Evolutionary conservation across 768 basidiomycete genomes (phyloP).

Genomic region (Cantharellus anzutake): DNA sequence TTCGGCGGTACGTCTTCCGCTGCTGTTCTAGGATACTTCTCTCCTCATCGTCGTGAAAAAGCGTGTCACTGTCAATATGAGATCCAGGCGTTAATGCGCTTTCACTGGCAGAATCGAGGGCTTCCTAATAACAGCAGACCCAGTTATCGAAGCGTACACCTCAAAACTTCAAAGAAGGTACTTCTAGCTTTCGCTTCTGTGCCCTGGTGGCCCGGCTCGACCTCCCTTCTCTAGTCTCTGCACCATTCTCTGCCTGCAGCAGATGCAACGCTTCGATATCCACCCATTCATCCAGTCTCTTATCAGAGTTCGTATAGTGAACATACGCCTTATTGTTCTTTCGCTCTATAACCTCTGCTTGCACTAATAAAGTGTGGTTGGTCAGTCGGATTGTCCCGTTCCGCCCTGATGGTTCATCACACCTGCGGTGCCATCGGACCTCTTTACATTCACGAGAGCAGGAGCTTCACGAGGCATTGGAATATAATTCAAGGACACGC

Average conservation of each 20-base stretch:
- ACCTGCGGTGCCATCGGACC: too few relatives aligned
- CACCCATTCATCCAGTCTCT: conserved; percentile 54
- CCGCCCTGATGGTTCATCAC: too few relatives aligned
- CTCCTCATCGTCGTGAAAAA: conserved; percentile 1
- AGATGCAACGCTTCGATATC: too few relatives aligned
- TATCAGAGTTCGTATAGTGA: conserved; percentile 53
- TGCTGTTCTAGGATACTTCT: conserved; percentile 44
- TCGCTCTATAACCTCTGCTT: conserved; percentile 25
- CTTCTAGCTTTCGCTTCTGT: too few relatives aligned
- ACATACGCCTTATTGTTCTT: conserved; percentile 37
- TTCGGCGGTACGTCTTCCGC: conserved; percentile 48
- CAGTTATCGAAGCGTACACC: not conserved
- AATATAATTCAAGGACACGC: too few relatives aligned
- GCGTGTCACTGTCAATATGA: not conserved
- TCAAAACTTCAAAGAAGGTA: not conserved
- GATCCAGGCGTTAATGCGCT: not conserved
- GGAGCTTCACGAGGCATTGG: too few relatives aligned
- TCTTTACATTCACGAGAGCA: too few relatives aligned
- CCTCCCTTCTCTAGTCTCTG: too few relatives aligned
- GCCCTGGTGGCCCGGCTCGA: too few relatives aligned
- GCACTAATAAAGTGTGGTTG: not conserved
- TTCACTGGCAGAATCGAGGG: not conserved
- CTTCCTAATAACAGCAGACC: too few relatives aligned
- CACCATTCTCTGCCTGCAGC: too few relatives aligned
- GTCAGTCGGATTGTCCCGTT: too few relatives aligned